Conservation (phyloP, 371 early-diverging fungal genomes). For the Haplosporangium sp. region DNA sequence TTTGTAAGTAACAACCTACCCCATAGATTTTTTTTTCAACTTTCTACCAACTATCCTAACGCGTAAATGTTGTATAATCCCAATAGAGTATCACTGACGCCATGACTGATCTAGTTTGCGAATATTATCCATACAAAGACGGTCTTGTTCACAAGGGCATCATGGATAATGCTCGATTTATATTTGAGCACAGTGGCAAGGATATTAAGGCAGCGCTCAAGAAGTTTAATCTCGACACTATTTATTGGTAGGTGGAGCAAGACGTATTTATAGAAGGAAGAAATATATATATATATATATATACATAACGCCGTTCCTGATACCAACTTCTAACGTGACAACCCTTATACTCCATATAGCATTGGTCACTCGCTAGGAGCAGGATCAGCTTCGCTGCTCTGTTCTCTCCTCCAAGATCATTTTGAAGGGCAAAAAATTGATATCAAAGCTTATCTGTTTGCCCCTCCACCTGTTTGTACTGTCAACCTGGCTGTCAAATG, state of each 20-base stretch:
- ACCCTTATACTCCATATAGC: conserved; percentile 54
- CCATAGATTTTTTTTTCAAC: background rate
- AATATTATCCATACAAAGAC: conserved; percentile 88
- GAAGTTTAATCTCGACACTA: conserved; percentile 51
- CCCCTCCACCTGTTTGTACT: conserved; percentile 77
- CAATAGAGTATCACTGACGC: conserved; percentile 81
- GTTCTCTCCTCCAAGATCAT: conserved; percentile 50
- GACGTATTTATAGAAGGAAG: too few species aligned
- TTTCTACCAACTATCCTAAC: background rate
- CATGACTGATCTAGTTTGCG: conserved; percentile 88
- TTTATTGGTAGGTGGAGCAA: conserved; percentile 36
- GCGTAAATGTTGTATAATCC: background rate
- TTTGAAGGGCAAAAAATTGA: conserved; percentile 56
- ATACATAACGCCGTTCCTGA: background rate
- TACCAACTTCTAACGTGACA: background rate
- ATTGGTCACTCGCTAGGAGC: conserved; percentile 90
- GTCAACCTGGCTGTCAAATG: conserved; percentile 73
- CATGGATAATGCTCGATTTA: conserved; percentile 81
- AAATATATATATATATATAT: background rate
- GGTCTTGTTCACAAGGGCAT: conserved; percentile 89
- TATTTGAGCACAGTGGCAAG: conserved; percentile 45
- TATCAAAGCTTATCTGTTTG: conserved; percentile 66
- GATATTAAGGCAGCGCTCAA: conserved; percentile 49
- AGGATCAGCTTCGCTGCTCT: conserved; percentile 81
- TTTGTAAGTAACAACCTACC: conserved; percentile 64